Conservation (phyloP, 73 alveolate genomes). For the Stentor roeselii region DNA sequence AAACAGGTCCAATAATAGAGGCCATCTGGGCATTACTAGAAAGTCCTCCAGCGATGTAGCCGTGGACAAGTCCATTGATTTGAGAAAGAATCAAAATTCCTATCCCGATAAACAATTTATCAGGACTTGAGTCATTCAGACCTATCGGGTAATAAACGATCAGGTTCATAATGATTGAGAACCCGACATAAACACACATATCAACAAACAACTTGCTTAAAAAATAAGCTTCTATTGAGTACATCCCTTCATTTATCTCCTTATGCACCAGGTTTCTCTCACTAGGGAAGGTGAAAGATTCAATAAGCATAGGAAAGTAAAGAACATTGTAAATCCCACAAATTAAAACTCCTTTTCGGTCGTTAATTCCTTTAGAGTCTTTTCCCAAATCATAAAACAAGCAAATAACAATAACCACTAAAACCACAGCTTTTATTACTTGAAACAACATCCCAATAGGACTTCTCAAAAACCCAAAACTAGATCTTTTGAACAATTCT, state of each 20-base stretch:
- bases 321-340: no score
- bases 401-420: neutral
- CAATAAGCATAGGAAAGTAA: neutral
- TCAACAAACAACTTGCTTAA: neutral
- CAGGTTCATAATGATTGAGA: neutral
- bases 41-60: neutral
- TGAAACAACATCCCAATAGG: neutral
- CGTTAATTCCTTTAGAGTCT: neutral
- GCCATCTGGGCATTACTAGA: conserved; percentile 29
- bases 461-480: neutral
- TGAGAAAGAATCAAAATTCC: neutral
- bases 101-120: no score
- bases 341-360: neutral
- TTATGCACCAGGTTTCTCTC: neutral
- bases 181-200: no score
- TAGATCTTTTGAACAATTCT: neutral
- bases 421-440: neutral
- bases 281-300: neutral
- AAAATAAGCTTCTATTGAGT: neutral
- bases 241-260: neutral
- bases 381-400: neutral
- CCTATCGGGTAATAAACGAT: neutral
- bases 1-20: conserved; percentile 23
- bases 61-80: neutral
- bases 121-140: neutral